These are phyloP conservation scores for Yamadazyma triangularis DNA, from an alignment of 1,139 yeast species.

Conservation along the genomic window DNA sequence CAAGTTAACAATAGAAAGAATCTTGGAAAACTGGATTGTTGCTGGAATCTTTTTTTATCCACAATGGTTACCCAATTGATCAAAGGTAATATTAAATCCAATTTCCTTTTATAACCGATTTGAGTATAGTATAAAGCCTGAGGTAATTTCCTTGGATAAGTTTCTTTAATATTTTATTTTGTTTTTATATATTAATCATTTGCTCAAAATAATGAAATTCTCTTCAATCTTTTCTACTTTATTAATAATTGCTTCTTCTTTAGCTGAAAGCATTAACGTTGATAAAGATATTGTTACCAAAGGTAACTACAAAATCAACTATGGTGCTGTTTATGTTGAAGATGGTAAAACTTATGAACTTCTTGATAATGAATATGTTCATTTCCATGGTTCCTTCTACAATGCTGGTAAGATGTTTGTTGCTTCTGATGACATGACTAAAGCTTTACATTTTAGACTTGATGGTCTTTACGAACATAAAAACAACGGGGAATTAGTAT, in stretches of 20 bases:
- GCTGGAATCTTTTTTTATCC: too few relatives aligned
- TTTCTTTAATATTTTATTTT: too few relatives aligned
- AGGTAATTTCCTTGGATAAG: too few relatives aligned
- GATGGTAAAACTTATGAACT: conserved; percentile 8
- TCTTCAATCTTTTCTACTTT: conserved; percentile 10
- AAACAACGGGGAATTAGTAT: conserved; percentile 10
- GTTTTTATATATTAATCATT: too few relatives aligned
- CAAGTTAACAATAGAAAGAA: too few relatives aligned
- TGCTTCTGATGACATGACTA: conserved; percentile 3
- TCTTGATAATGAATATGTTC: conserved; percentile 8
- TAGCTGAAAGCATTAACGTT: conserved; percentile 6
- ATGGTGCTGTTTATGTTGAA: conserved; percentile 8
- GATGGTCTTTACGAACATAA: conserved; percentile 3
- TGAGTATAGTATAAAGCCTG: too few relatives aligned
- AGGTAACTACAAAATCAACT: conserved; percentile 6
- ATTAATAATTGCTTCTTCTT: conserved; percentile 8
- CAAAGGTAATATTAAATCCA: too few relatives aligned
- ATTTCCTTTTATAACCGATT: too few relatives aligned
- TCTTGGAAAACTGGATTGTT: too few relatives aligned
- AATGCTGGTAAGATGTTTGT: conserved; percentile 9
- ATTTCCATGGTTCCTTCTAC: conserved; percentile 9
- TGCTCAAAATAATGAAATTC: conserved; percentile 8
- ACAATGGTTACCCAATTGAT: too few relatives aligned
- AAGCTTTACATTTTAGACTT: conserved; percentile 7
- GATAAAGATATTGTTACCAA: conserved; percentile 3